Evolutionary conservation across 1,139 yeast species (phyloP), one percentile per base, ranked within the genome.

Genomic region (Scheffersomyces parashehatae): DNA sequence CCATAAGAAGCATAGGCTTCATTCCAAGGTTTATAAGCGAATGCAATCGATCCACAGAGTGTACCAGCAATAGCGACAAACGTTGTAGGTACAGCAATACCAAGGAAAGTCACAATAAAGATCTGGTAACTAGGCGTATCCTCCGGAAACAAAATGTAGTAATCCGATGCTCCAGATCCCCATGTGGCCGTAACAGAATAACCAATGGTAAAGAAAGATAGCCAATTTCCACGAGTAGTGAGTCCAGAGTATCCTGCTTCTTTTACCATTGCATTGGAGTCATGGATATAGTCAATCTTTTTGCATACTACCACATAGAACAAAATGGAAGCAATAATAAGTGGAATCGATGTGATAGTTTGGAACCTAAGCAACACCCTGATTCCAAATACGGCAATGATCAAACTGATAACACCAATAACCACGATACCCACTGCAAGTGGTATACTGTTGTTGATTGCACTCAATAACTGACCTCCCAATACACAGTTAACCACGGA

Each of bases 401-500:
- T 47, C 39, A 67, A 55, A 36, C 68, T 60, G 3, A 59, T 56
- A 1, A 67, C 50, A 4, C 67, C 54, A 31, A 68, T 57, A 5
- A 68, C 56, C 5, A 68, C 53, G 29, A 70, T 68, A 2, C 75
- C 74, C 2, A 59, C 67, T 13, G 58, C 55, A 32, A 67, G 51
- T 0, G 64, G 58, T 11, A 60, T 54, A 6, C 50, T 52, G 5
- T 49, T 54, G 24, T 54, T 53, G 28, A 68, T 55, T 3, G 71
- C 61, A 6, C 59, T 54, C 29, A 70, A 55, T 6, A 70, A 58
- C 46, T 69, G 66, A 5, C 74, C 74, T 11, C 74, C 75, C 16
- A 69, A 52, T 5, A 69, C 73, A 44, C 70, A 65, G 45, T 69
- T 69, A 3, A 69, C 73, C 35, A 70, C 68, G 2, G 73, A 67